These are phyloP conservation scores for Candolleomyces aberdarensis DNA, from an alignment of 768 basidiomycete genomes.

Conservation along the genomic window DNA sequence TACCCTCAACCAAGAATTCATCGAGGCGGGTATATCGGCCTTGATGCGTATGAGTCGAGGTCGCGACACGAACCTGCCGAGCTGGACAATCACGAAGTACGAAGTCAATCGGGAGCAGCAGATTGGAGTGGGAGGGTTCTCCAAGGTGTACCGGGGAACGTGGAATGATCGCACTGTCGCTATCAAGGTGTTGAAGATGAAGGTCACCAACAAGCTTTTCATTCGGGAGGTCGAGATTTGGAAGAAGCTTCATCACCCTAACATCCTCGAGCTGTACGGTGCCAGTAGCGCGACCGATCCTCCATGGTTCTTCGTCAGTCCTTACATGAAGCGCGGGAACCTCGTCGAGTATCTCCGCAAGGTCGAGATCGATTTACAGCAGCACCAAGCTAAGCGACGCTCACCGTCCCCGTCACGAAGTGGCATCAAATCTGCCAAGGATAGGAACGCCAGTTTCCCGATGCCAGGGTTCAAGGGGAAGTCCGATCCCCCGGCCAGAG, in stretches of 20 bases:
- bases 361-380: conserved; percentile 21
- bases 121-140: conserved; percentile 74
- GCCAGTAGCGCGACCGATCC: conserved; percentile 71
- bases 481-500: not conserved
- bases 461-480: not conserved
- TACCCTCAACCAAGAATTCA: conserved; percentile 65
- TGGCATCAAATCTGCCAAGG: not conserved
- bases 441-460: not conserved
- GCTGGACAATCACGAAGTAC: conserved; percentile 67
- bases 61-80: conserved; percentile 45
- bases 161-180: conserved; percentile 69
- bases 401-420: not conserved
- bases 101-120: conserved; percentile 71
- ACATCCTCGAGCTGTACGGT: conserved; percentile 73
- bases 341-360: conserved; percentile 56
- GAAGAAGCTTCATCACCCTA: conserved; percentile 63
- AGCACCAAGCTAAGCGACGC: not conserved
- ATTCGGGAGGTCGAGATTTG: conserved; percentile 69
- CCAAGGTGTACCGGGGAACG: conserved; percentile 71
- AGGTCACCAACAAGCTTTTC: conserved; percentile 63
- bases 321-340: conserved; percentile 65
- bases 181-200: conserved; percentile 67
- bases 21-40: conserved; percentile 71
- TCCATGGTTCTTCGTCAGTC: conserved; percentile 80
- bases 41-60: conserved; percentile 55